Conservation (phyloP, 192 early-diverging fungal species). For the Geosiphon pyriformis region DNA sequence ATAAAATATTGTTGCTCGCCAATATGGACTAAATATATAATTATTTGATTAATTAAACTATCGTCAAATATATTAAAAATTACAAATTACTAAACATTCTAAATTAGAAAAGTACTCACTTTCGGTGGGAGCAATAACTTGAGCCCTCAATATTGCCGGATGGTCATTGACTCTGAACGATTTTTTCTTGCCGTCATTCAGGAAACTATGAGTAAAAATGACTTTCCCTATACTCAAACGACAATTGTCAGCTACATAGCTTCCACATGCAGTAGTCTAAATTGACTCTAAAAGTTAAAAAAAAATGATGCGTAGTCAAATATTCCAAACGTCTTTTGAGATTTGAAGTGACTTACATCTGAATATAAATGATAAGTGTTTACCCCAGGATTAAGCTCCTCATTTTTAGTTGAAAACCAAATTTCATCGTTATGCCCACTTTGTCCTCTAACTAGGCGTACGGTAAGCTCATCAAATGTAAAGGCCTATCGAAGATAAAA, state of each 20-base stretch:
- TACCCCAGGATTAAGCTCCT: slow-evolving; percentile 43
- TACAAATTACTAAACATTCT: not conserved
- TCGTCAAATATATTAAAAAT: not conserved
- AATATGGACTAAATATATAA: slow-evolving; percentile 27
- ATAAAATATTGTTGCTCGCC: slow-evolving; percentile 36
- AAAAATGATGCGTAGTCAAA: too few species aligned
- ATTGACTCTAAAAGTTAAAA: too few species aligned
- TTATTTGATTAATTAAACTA: slow-evolving; percentile 25
- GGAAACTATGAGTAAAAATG: slow-evolving; percentile 48
- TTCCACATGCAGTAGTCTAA: slow-evolving; percentile 54
- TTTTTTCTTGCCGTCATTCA: slow-evolving; percentile 42
- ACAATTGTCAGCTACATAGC: slow-evolving; percentile 51
- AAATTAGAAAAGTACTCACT: slow-evolving; percentile 25
- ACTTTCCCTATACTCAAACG: slow-evolving; percentile 54
- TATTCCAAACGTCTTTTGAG: too few species aligned
- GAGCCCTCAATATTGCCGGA: slow-evolving; percentile 32
- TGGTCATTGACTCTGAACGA: slow-evolving; percentile 45
- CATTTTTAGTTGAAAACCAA: slow-evolving; percentile 41
- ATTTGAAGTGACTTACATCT: slow-evolving; percentile 39
- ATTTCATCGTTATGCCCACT: slow-evolving; percentile 49
- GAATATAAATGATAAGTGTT: slow-evolving; percentile 47
- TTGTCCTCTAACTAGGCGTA: slow-evolving; percentile 46
- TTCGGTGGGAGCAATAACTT: slow-evolving; percentile 30
- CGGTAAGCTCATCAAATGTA: slow-evolving; percentile 39
- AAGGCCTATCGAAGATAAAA: slow-evolving; percentile 29